Percentiles rank a stretch among this genome's conserved stretches.
phyloP scores from a whole-genome alignment of 352 stramenopile genomes.

The Phytophthora macrochlamydospora region DNA sequence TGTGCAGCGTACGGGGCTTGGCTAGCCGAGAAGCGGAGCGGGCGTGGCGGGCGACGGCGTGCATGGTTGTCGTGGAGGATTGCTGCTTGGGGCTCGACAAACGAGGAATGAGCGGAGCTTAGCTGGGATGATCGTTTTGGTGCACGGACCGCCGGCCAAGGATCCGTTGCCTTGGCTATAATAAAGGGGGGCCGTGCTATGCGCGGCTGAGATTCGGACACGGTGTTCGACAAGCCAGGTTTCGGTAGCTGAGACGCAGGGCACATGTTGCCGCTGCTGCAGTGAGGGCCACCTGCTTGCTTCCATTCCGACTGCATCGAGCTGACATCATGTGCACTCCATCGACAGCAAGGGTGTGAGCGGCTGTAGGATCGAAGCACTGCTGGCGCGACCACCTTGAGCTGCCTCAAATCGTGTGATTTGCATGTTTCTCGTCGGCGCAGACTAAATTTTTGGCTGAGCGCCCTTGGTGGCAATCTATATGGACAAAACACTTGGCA shows the following conservation, averaged over 20 bases:
- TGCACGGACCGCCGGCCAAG: background rate
- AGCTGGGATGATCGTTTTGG: background rate
- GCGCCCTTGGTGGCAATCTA: no score
- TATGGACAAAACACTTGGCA: no score
- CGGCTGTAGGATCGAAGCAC: no score
- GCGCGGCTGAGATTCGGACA: background rate
- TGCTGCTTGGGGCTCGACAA: background rate
- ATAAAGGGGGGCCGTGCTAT: background rate
- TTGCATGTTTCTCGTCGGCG: no score
- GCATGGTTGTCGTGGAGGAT: constrained; percentile 4
- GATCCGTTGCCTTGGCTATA: background rate
- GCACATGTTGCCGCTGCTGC: background rate
- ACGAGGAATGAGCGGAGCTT: background rate
- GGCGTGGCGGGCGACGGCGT: constrained; percentile 18
- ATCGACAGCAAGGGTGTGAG: no score
- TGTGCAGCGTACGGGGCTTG: constrained; percentile 13
- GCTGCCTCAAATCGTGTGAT: no score
- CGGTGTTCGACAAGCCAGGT: background rate
- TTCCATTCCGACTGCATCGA: no score
- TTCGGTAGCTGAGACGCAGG: background rate
- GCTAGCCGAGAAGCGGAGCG: constrained; percentile 5
- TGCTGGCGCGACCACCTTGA: no score
- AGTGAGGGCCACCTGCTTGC: no score
- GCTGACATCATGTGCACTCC: no score
- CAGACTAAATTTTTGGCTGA: no score